A percentile compares a stretch with the other conserved stretches of the same genome.
Conservation (phyloP, 1,284 basidiomycete genomes). For the Termitomyces sp. region DNA sequence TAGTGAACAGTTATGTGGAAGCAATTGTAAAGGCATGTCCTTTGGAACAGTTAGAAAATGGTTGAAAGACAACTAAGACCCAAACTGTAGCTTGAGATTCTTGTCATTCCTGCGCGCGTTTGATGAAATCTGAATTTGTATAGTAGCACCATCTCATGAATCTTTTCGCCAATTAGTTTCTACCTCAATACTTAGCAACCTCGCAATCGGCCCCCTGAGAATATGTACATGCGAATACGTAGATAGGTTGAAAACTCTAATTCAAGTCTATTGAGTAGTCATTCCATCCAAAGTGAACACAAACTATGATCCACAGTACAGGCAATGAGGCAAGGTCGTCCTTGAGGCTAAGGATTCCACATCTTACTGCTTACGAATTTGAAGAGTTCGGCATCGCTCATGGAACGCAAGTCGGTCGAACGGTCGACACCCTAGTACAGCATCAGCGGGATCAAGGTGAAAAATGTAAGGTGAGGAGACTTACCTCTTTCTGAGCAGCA, state of each 20-base stretch:
- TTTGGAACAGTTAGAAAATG: not conserved
- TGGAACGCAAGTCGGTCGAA: conserved; percentile 45
- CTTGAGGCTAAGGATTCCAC: conserved; percentile 53
- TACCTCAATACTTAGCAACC: not conserved
- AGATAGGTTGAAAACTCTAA: not conserved
- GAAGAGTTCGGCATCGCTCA: conserved; percentile 53
- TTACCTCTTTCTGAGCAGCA: conserved; percentile 69
- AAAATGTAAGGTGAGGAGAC: conserved; percentile 15
- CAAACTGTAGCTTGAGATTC: not conserved
- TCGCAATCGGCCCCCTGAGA: not conserved
- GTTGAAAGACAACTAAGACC: not conserved
- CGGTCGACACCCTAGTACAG: conserved; percentile 52
- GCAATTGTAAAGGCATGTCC: not conserved
- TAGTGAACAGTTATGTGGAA: not conserved
- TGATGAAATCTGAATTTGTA: not conserved
- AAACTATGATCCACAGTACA: not conserved
- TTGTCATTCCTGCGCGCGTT: not conserved
- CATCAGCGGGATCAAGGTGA: conserved; percentile 4
- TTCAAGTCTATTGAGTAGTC: too few relatives aligned
- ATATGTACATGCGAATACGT: not conserved
- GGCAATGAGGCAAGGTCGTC: not conserved
- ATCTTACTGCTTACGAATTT: conserved; percentile 56
- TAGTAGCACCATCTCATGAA: not conserved
- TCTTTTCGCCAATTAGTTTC: not conserved
- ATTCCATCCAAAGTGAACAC: not conserved